These are phyloP conservation scores for Drechslerella stenobrocha DNA, from an alignment of 2,329 filamentous ascomycete genomes.

Conservation along the genomic window DNA sequence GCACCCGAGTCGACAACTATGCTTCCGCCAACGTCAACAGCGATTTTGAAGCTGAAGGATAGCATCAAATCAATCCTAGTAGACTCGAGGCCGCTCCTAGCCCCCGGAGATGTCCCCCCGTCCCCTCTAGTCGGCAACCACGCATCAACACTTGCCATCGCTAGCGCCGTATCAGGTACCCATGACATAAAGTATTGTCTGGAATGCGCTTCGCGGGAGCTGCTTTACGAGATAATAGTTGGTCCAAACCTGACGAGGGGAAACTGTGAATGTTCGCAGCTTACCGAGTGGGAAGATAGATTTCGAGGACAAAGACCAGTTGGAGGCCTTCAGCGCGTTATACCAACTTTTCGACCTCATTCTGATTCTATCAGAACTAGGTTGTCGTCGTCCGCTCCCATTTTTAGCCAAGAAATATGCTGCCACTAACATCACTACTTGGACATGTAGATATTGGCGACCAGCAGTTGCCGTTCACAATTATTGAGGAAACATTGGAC, in stretches of 20 bases:
- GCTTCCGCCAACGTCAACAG: not conserved
- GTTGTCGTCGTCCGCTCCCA: slow-evolving; percentile 54
- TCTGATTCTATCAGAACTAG: slow-evolving; percentile 81
- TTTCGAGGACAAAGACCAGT: slow-evolving; percentile 9
- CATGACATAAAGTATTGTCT: slow-evolving; percentile 33
- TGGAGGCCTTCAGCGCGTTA: slow-evolving; percentile 20
- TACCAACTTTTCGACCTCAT: slow-evolving; percentile 76
- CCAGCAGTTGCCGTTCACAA: slow-evolving; percentile 79
- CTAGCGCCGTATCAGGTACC: slow-evolving; percentile 3
- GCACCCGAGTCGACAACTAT: not conserved
- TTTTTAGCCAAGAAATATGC: not conserved
- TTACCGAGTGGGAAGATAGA: slow-evolving; percentile 17
- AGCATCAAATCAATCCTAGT: not conserved
- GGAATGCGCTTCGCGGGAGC: slow-evolving; percentile 38
- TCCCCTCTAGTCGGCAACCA: not conserved
- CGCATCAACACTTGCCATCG: slow-evolving; percentile 7
- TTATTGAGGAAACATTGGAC: slow-evolving; percentile 92
- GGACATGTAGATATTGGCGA: slow-evolving; percentile 63
- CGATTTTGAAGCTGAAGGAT: not conserved
- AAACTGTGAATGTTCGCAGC: not conserved
- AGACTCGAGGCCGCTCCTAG: not conserved
- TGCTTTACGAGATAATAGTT: slow-evolving; percentile 46
- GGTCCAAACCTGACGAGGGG: not conserved
- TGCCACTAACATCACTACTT: not conserved
- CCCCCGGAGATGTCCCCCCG: not conserved